Percentiles rank a stretch among this genome's conserved stretches.
phyloP scores from a whole-genome alignment of 2,329 filamentous ascomycete species.

The Gremmenia infestans region DNA sequence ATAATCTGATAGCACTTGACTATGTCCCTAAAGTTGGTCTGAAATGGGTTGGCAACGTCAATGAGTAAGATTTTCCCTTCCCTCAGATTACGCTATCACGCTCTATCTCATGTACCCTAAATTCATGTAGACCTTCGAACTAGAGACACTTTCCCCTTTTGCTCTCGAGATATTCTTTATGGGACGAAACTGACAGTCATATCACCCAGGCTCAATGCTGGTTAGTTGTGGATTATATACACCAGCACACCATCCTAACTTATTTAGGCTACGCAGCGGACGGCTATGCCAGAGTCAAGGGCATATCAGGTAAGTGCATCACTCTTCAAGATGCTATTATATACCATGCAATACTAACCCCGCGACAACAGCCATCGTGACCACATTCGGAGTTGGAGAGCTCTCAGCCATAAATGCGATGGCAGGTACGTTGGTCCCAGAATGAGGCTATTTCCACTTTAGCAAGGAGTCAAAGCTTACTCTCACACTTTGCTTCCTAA shows the following conservation, averaged over 20 bases:
- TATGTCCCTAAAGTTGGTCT: slow-evolving; percentile 55
- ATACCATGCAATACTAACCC: no score
- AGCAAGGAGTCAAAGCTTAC: neutral
- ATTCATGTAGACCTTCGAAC: no score
- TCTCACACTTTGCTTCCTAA: neutral
- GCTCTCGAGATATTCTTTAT: no score
- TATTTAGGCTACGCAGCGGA: slow-evolving; percentile 67
- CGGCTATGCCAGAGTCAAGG: slow-evolving; percentile 70
- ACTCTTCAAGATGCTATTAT: no score
- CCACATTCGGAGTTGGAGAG: slow-evolving; percentile 71
- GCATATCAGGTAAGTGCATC: slow-evolving; percentile 42
- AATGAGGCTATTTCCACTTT: neutral
- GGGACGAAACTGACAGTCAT: no score
- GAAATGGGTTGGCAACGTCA: slow-evolving; percentile 64
- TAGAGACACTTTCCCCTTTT: no score
- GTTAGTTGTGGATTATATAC: slow-evolving; percentile 37
- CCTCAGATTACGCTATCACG: no score
- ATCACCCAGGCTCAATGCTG: slow-evolving; percentile 52
- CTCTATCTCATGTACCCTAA: no score
- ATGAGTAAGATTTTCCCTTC: slow-evolving; percentile 40
- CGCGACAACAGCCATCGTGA: slow-evolving; percentile 51
- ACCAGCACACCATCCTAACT: neutral
- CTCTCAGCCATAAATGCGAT: slow-evolving; percentile 70
- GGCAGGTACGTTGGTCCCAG: slow-evolving; percentile 38
- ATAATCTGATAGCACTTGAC: slow-evolving; percentile 65